Percentiles rank a stretch among this genome's conserved stretches.
Conservation (phyloP, 2,329 filamentous ascomycete genomes). For the Verticillium isaacii region DNA sequence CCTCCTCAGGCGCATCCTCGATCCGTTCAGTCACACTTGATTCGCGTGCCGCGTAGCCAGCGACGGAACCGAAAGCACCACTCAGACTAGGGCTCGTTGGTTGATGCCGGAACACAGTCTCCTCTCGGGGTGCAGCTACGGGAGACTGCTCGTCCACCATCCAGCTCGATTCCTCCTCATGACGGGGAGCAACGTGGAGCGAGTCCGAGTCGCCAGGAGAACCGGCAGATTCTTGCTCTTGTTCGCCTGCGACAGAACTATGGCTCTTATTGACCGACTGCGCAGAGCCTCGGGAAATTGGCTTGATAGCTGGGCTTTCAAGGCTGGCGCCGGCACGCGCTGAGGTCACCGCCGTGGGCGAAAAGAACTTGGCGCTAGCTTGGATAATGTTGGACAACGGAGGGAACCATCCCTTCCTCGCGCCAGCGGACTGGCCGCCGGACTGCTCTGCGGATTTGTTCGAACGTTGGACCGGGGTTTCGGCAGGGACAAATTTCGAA, state of each 20-base stretch:
- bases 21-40: neutral
- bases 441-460: neutral
- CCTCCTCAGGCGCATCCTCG: neutral
- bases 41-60: neutral
- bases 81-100: neutral
- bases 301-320: neutral
- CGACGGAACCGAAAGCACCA: neutral
- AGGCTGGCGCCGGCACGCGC: neutral
- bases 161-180: neutral
- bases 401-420: conserved; percentile 7
- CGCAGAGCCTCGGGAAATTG: neutral
- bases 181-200: neutral
- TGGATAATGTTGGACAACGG: conserved; percentile 8
- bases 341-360: conserved; percentile 5
- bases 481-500: neutral
- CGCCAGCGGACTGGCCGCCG: conserved; percentile 4
- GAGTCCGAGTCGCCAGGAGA: neutral
- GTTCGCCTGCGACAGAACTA: neutral
- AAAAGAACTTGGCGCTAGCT: conserved; percentile 12
- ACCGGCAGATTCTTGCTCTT: neutral
- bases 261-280: neutral
- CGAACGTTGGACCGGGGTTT: neutral
- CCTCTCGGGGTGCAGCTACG: neutral
- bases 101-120: neutral
- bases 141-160: neutral